phyloP scores from a whole-genome alignment of 169 alveolate species.

The Plasmodium reichenowi region DNA sequence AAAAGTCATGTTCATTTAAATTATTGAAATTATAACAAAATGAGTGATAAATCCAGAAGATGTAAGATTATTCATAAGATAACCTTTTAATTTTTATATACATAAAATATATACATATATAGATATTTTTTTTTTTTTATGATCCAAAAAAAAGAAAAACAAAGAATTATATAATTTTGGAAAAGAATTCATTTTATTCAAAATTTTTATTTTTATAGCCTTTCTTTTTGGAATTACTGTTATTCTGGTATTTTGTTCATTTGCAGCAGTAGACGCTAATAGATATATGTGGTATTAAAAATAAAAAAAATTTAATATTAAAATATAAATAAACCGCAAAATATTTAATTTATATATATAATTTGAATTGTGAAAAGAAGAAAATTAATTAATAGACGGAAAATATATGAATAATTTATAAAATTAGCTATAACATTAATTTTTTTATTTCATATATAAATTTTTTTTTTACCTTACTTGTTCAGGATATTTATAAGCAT shows the following conservation, averaged over 20 bases:
- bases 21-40: slow-evolving; percentile 11
- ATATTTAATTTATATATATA: slow-evolving; percentile 5
- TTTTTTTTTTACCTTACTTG: slow-evolving; percentile 21
- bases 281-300: slow-evolving; percentile 69
- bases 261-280: slow-evolving; percentile 42
- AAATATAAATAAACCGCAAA: not conserved
- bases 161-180: slow-evolving; percentile 7
- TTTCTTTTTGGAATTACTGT: slow-evolving; percentile 65
- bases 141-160: slow-evolving; percentile 1
- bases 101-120: not conserved
- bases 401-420: not conserved
- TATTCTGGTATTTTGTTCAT: slow-evolving; percentile 56
- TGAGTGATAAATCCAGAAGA: slow-evolving; percentile 76
- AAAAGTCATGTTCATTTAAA: too few species aligned
- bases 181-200: not conserved
- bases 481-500: slow-evolving; percentile 72
- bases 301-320: slow-evolving; percentile 5
- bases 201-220: slow-evolving; percentile 25
- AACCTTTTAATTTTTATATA: not conserved
- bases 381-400: not conserved
- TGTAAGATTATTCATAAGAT: slow-evolving; percentile 1
- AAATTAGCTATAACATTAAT: not conserved
- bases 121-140: not conserved
- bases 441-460: not conserved
- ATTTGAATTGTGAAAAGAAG: not conserved